Evolutionary conservation across 2,329 filamentous ascomycete genomes (phyloP).

Genomic region (Arthrobotrys sinensis): DNA sequence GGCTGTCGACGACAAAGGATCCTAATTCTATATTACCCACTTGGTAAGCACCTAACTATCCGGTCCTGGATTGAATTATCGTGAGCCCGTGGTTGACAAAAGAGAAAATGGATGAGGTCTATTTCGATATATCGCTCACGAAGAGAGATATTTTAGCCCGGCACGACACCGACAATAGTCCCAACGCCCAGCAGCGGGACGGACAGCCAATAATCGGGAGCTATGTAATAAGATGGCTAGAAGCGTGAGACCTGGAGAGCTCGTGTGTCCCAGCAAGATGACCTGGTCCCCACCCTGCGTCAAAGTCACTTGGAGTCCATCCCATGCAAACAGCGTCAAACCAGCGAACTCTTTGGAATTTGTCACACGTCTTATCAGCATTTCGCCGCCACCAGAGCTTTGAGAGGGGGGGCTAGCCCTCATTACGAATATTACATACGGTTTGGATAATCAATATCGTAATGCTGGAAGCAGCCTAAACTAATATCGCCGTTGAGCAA

Average conservation of each 20-base stretch:
- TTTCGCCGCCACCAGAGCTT: background rate
- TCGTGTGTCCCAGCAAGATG: constrained; percentile 46
- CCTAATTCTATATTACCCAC: background rate
- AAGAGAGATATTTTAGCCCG: constrained; percentile 21
- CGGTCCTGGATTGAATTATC: background rate
- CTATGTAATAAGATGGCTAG: background rate
- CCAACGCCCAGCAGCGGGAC: constrained; percentile 15
- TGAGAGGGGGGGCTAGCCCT: background rate
- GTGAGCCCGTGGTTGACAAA: background rate
- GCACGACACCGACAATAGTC: constrained; percentile 23
- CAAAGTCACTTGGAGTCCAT: constrained; percentile 18
- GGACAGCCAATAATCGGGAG: constrained; percentile 6
- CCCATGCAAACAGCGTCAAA: background rate
- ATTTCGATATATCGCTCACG: constrained; percentile 5
- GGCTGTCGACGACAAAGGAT: constrained; percentile 21
- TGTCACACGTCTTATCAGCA: constrained; percentile 18
- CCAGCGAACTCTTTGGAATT: background rate
- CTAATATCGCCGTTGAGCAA: background rate
- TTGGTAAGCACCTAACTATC: background rate
- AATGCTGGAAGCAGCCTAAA: constrained; percentile 5
- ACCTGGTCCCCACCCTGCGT: constrained; percentile 20
- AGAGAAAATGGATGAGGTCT: background rate
- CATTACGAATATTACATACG: constrained; percentile 31
- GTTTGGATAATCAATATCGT: constrained; percentile 32
- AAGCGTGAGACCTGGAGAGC: constrained; percentile 33